Evolutionary conservation across 2,329 filamentous ascomycete genomes (phyloP).

Genomic region (Pseudocercospora pini-densiflorae): DNA sequence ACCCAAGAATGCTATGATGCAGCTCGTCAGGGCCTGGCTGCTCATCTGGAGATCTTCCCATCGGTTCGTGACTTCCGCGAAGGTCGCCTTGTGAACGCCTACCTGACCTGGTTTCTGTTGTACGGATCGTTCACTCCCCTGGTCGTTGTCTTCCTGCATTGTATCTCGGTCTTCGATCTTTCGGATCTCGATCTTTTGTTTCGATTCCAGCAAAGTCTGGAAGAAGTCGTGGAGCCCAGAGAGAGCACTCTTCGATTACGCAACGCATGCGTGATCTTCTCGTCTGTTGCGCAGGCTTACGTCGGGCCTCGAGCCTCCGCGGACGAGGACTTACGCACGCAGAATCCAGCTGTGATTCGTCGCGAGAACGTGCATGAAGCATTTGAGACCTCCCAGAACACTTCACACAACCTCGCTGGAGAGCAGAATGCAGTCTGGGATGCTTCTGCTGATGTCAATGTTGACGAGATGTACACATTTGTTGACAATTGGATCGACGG

Average conservation of each 20-base stretch:
- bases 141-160: conserved; percentile 23
- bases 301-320: conserved; percentile 10
- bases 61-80: conserved; percentile 8
- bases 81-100: conserved; percentile 13
- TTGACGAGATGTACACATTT: conserved; percentile 23
- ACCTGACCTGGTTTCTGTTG: conserved; percentile 19
- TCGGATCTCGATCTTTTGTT: conserved; percentile 17
- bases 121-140: conserved; percentile 22
- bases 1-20: conserved; percentile 21
- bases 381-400: conserved; percentile 9
- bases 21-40: conserved; percentile 18
- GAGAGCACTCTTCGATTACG: conserved; percentile 15
- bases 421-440: conserved; percentile 3
- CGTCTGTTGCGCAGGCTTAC: conserved; percentile 17
- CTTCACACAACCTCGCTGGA: background rate
- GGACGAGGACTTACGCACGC: background rate
- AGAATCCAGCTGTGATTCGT: conserved; percentile 7
- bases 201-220: conserved; percentile 17
- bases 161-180: conserved; percentile 16
- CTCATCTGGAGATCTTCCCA: conserved; percentile 16
- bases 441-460: conserved; percentile 3
- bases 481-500: conserved; percentile 26
- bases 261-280: conserved; percentile 19
- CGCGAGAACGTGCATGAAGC: conserved; percentile 16
- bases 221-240: conserved; percentile 9